These are phyloP conservation scores for Graphium sp. DNA, from an alignment of 2,329 filamentous ascomycete genomes.

Conservation along the genomic window DNA sequence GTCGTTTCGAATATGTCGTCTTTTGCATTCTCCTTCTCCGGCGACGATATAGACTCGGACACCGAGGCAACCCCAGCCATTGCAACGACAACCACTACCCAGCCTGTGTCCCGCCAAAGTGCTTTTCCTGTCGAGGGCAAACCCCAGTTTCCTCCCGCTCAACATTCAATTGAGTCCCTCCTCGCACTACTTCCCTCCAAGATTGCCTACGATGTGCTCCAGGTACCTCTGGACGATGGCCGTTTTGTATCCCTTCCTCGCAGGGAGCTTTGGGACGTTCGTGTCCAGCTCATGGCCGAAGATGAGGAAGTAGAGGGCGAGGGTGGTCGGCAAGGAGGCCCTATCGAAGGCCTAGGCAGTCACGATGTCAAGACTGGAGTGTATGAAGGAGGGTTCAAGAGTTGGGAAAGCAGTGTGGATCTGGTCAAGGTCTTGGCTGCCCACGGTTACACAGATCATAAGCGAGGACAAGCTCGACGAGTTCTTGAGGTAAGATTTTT, in stretches of 20 bases:
- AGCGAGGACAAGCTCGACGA: conserved; percentile 18
- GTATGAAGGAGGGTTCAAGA: conserved; percentile 81
- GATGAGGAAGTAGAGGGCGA: conserved; percentile 22
- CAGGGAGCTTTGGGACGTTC: conserved; percentile 67
- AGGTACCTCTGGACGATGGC: conserved; percentile 41
- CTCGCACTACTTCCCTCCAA: conserved; percentile 52
- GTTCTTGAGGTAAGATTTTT: conserved; percentile 33
- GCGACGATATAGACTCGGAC: conserved; percentile 42
- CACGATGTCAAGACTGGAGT: conserved; percentile 68
- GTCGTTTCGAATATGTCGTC: no score
- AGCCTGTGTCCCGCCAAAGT: conserved; percentile 13
- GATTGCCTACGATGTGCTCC: conserved; percentile 49
- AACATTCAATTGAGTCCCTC: conserved; percentile 31
- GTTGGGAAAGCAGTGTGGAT: conserved; percentile 75
- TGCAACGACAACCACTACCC: conserved; percentile 9
- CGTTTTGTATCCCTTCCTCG: conserved; percentile 42
- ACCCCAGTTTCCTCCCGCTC: conserved; percentile 35
- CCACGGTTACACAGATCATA: conserved; percentile 17
- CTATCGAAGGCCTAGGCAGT: conserved; percentile 37
- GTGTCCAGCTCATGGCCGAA: conserved; percentile 66
- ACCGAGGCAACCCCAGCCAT: conserved; percentile 6
- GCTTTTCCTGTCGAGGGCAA: conserved; percentile 48
- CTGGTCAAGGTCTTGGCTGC: conserved; percentile 50
- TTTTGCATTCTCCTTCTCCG: conserved; percentile 44
- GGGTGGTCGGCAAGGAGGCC: conserved; percentile 9